Conservation (phyloP, 2,329 filamentous ascomycete species). For the Cladosporium sp. region DNA sequence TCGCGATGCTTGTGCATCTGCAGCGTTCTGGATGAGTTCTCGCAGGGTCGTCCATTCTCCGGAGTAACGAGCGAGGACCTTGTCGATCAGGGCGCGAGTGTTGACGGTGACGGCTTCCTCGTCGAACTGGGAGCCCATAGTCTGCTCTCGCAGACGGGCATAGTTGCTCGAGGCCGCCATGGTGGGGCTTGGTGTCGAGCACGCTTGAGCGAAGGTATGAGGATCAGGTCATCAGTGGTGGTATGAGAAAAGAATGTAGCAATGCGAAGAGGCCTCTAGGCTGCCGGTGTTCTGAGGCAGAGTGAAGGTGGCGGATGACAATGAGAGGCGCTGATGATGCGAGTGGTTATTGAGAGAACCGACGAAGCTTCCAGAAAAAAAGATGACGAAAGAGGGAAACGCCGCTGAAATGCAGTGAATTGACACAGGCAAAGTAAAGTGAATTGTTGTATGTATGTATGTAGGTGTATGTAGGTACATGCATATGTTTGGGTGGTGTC, state of each 20-base stretch:
- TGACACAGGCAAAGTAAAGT: neutral
- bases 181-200: neutral
- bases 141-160: slow-evolving; percentile 68
- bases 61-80: slow-evolving; percentile 92
- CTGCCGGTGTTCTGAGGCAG: neutral
- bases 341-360: neutral
- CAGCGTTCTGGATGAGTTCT: slow-evolving; percentile 97
- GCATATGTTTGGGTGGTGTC: too few relatives aligned
- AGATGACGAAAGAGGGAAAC: neutral
- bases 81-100: slow-evolving; percentile 93
- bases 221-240: too few relatives aligned
- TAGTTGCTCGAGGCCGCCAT: slow-evolving; percentile 27
- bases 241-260: too few relatives aligned
- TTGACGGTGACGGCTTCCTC: slow-evolving; percentile 98
- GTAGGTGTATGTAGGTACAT: too few relatives aligned
- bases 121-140: slow-evolving; percentile 78
- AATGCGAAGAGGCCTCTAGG: neutral
- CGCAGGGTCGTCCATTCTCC: slow-evolving; percentile 86
- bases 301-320: slow-evolving; percentile 10
- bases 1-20: slow-evolving; percentile 85
- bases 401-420: neutral
- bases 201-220: neutral
- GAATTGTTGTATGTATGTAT: too few relatives aligned
- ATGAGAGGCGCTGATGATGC: neutral
- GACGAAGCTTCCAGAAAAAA: neutral